A percentile compares a stretch with the other conserved stretches of the same genome.
phyloP scores from a whole-genome alignment of 257 asterid species.

The Striga asiatica region DNA sequence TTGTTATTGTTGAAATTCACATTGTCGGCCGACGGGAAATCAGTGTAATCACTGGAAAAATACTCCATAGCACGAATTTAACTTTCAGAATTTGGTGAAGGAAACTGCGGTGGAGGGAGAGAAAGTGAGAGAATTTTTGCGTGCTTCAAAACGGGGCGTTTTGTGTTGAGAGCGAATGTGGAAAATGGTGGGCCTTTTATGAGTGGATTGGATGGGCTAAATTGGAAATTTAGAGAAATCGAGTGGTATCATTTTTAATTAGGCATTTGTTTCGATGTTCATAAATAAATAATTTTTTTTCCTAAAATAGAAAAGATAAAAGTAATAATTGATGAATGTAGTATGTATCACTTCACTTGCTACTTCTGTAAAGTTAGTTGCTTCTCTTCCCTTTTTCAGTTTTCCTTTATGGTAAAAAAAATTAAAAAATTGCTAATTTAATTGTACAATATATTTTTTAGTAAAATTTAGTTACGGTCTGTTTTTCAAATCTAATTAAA shows the following conservation, averaged over 20 bases:
- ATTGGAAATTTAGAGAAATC: constrained; percentile 24
- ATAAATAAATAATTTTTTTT: background rate
- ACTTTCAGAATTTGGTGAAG: constrained; percentile 9
- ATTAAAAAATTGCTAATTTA: too few relatives aligned
- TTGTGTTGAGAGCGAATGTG: constrained; percentile 38
- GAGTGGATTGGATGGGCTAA: constrained; percentile 38
- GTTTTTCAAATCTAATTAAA: too few relatives aligned
- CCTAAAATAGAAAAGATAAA: too few relatives aligned
- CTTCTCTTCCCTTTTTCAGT: constrained; percentile 14
- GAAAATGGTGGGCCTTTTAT: constrained; percentile 61
- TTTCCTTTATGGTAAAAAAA: constrained; percentile 14
- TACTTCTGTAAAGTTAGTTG: constrained; percentile 32
- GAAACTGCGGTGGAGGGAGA: constrained; percentile 2
- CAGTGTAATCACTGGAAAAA: constrained; percentile 27
- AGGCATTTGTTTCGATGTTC: background rate
- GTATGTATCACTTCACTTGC: constrained; percentile 35
- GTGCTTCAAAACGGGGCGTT: constrained; percentile 18
- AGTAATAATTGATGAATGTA: constrained; percentile 14
- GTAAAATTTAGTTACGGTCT: too few relatives aligned
- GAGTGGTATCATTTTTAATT: constrained; percentile 2
- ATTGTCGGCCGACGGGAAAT: constrained; percentile 28
- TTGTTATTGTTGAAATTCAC: constrained; percentile 16
- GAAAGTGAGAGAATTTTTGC: constrained; percentile 19
- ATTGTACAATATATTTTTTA: too few relatives aligned
- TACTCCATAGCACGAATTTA: constrained; percentile 29